phyloP scores from a whole-genome alignment of 176 grass and related monocot genomes.

The Oryza punctata region DNA sequence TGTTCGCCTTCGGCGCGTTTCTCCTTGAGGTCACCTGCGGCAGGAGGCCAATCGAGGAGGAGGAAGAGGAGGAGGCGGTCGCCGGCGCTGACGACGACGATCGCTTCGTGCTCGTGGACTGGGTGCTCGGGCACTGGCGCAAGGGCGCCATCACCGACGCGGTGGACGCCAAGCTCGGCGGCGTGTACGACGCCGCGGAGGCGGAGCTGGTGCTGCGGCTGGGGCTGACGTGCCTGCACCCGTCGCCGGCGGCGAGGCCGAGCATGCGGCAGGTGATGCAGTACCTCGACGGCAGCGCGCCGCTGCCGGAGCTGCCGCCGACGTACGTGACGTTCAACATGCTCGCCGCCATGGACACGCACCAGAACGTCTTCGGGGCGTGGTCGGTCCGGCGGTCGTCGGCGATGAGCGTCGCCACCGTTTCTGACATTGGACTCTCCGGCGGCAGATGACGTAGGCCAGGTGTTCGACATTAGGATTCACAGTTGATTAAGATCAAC shows the following conservation, averaged over 20 bases:
- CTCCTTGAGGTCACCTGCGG: conserved; percentile 42
- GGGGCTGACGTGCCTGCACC: conserved; percentile 50
- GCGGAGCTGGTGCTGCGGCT: conserved; percentile 29
- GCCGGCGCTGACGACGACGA: neutral
- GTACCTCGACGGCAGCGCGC: conserved; percentile 41
- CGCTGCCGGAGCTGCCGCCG: conserved; percentile 33
- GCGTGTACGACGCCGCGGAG: conserved; percentile 37
- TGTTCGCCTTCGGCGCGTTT: conserved; percentile 51
- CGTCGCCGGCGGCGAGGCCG: conserved; percentile 35
- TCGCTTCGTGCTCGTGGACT: conserved; percentile 43
- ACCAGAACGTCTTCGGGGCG: conserved; percentile 3
- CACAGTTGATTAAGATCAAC: neutral
- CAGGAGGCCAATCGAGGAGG: conserved; percentile 43
- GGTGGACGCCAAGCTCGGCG: conserved; percentile 50
- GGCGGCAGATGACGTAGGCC: conserved; percentile 18
- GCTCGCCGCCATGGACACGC: conserved; percentile 12
- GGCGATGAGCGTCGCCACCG: conserved; percentile 10
- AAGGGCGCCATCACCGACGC: conserved; percentile 33
- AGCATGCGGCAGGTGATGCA: conserved; percentile 47
- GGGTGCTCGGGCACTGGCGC: conserved; percentile 50
- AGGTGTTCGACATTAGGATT: neutral
- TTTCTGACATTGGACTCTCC: conserved; percentile 42
- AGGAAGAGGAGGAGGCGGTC: neutral
- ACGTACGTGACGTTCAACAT: conserved; percentile 38
- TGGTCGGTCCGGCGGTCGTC: conserved; percentile 25